These are phyloP conservation scores for Eremothecium sinecaudum DNA, from an alignment of 1,139 yeast species.

Conservation along the genomic window DNA sequence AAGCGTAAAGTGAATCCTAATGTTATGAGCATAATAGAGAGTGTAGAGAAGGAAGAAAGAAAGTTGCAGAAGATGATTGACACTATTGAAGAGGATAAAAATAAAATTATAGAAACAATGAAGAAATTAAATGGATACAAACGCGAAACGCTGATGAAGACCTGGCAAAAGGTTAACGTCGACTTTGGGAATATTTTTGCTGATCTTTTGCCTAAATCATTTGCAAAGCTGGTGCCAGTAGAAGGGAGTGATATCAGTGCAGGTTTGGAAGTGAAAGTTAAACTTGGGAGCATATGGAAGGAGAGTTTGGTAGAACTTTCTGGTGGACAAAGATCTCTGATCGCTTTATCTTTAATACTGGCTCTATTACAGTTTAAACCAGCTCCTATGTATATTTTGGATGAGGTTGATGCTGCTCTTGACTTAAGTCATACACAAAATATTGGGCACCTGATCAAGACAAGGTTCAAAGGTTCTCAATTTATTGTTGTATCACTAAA, in stretches of 20 bases:
- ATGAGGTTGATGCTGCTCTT: constrained; percentile 96
- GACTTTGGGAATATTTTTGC: constrained; percentile 93
- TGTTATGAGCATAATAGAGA: constrained; percentile 90
- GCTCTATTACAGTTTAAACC: constrained; percentile 91
- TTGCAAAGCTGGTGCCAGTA: constrained; percentile 78
- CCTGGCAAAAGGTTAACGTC: constrained; percentile 74
- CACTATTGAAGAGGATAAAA: constrained; percentile 84
- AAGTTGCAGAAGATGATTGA: constrained; percentile 71
- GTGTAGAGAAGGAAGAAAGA: constrained; percentile 80
- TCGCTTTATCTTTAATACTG: constrained; percentile 82
- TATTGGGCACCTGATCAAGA: constrained; percentile 91
- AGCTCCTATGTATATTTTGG: constrained; percentile 95
- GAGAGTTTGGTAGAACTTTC: constrained; percentile 90
- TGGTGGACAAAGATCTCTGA: constrained; percentile 94
- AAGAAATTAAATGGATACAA: constrained; percentile 81
- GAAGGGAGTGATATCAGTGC: constrained; percentile 75
- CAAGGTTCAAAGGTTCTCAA: constrained; percentile 90
- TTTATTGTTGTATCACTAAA: constrained; percentile 93
- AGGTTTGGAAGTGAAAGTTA: constrained; percentile 87
- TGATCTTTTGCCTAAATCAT: constrained; percentile 81
- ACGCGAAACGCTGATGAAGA: constrained; percentile 68
- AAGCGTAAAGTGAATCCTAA: constrained; percentile 77
- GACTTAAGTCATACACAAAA: constrained; percentile 96
- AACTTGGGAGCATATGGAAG: constrained; percentile 90
- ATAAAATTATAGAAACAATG: constrained; percentile 82